Evolutionary conservation across 2,329 filamentous ascomycete genomes (phyloP), one percentile per base, ranked within the genome.

Genomic region (Penicillium sp.): DNA sequence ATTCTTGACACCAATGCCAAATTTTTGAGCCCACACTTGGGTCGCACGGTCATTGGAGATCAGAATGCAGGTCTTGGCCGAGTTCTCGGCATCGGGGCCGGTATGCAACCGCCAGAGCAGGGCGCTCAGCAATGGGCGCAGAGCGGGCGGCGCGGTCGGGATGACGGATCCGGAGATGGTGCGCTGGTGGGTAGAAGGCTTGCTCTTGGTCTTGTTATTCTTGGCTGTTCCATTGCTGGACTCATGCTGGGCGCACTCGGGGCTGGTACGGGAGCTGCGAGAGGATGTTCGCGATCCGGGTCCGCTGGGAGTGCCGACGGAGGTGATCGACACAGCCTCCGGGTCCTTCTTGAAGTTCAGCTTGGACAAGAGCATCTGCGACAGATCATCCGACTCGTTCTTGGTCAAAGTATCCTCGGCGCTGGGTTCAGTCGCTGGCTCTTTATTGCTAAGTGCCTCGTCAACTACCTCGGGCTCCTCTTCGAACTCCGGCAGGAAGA

Each of bases 321-420:
- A 80, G 10, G 70, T 72, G 48, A 74, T 69, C 33, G 77, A 79
- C 13, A 68, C 64, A 12, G 69, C 65, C 53, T 77, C 73, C 17
- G 71, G 64, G 17, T 77, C 73, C 55, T 75, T 76, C 61, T 78
- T 77, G 65, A 80, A 79, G 60, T 79, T 80, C 58, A 79, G 61
- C 63, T 78, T 79, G 70, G 72, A 78, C 48, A 80, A 70, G 53
- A 80, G 73, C 73, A 79, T 77, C 63, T 79, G 78, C 43, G 78
- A 79, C 53, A 80, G 61, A 56, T 78, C 76, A 25, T 77, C 74
- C 48, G 68, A 63, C 25, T 56, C 61, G 43, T 62, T 53, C 43
- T 57, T 57, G 27, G 13, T n/a, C 29, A 27, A 23, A n/a, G 56
- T 62, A 43, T 42, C 50, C 23, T 62, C 67, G 51, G 60, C 64